A percentile compares a stretch with the other conserved stretches of the same genome.
Evolutionary conservation across 2,329 filamentous ascomycete species (phyloP).

Genomic region (Amauroascus niger): DNA sequence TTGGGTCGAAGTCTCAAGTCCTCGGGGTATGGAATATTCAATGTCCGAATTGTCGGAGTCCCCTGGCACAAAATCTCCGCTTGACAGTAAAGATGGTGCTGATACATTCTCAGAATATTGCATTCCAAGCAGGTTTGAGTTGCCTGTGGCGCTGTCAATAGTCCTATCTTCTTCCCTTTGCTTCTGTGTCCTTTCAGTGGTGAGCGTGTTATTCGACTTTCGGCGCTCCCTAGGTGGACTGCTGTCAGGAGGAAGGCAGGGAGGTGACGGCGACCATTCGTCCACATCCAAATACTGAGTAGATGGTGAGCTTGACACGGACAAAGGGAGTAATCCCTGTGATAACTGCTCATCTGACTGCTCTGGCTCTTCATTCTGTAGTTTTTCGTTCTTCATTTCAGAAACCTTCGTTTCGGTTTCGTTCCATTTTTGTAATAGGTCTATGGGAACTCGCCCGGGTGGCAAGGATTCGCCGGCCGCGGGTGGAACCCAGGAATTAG

Average conservation of each 20-base stretch:
- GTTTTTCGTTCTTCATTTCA: not conserved
- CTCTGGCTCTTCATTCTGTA: not conserved
- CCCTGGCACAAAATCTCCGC: not conserved
- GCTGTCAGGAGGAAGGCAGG: constrained; percentile 25
- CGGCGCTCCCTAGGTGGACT: constrained; percentile 17
- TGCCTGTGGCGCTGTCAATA: not conserved
- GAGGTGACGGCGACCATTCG: not conserved
- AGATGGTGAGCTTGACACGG: not conserved
- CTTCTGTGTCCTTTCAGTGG: not conserved
- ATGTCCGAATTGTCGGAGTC: constrained; percentile 8
- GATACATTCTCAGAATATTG: not conserved
- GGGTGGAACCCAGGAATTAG: constrained; percentile 35
- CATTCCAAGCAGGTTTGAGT: not conserved
- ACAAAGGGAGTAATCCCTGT: not conserved
- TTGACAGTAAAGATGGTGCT: not conserved
- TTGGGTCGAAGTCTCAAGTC: constrained; percentile 12
- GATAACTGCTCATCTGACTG: not conserved
- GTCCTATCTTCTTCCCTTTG: not conserved
- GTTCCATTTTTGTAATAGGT: constrained; percentile 32
- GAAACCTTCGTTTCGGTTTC: constrained; percentile 16
- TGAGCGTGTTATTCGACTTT: not conserved
- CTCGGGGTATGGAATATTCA: constrained; percentile 10
- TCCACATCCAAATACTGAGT: not conserved
- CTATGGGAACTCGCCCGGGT: constrained; percentile 29
- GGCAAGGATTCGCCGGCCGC: constrained; percentile 22